Evolutionary conservation across 2,329 filamentous ascomycete species (phyloP).

Genomic region (Phialophora tarda): DNA sequence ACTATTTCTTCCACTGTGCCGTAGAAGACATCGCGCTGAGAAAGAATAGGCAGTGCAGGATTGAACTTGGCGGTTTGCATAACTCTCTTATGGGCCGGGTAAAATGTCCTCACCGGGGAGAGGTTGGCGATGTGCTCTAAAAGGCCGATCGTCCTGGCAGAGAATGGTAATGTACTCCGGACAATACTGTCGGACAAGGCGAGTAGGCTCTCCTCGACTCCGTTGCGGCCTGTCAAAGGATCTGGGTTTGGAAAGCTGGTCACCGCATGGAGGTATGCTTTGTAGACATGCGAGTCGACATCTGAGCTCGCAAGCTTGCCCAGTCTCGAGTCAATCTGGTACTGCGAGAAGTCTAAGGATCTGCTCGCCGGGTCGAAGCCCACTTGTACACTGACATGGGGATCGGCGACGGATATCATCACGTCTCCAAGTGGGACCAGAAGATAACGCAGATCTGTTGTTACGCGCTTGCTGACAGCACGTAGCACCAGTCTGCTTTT

Average conservation of each 20-base stretch:
- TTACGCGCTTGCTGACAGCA: constrained; percentile 25
- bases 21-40: constrained; percentile 32
- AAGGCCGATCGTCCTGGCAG: constrained; percentile 15
- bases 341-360: constrained; percentile 36
- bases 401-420: constrained; percentile 5
- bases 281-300: constrained; percentile 38
- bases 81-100: constrained; percentile 15
- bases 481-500: constrained; percentile 57
- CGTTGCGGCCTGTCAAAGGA: constrained; percentile 44
- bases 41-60: constrained; percentile 15
- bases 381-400: constrained; percentile 38
- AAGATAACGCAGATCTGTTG: constrained; percentile 29
- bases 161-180: constrained; percentile 20
- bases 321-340: constrained; percentile 39
- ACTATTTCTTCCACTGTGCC: constrained; percentile 24
- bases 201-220: constrained; percentile 43
- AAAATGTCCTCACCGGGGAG: constrained; percentile 22
- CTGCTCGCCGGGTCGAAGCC: constrained; percentile 1
- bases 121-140: constrained; percentile 21
- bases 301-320: constrained; percentile 35
- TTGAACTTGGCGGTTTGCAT: constrained; percentile 33
- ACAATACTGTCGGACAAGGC: constrained; percentile 37
- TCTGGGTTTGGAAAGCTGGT: constrained; percentile 47
- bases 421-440: constrained; percentile 41
- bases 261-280: constrained; percentile 47